phyloP scores from a whole-genome alignment of 495 filamentous ascomycete genomes.

The Aspergillus conjunctus region DNA sequence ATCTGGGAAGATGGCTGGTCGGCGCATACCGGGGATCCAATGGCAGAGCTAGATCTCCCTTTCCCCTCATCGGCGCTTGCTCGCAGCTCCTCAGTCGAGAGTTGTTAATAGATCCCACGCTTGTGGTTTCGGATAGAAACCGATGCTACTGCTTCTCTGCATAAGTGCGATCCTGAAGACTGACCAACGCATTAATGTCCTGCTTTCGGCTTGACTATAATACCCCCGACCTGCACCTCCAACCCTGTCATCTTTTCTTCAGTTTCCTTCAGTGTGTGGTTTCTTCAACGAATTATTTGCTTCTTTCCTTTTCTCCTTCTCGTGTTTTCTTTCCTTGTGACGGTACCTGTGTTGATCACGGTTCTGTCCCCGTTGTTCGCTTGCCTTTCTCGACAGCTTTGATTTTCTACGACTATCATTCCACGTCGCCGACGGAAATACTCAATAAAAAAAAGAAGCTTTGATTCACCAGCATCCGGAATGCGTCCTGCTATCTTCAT shows the following conservation, averaged over 20 bases:
- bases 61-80: constrained; percentile 25
- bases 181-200: not conserved
- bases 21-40: constrained; percentile 28
- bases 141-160: constrained; percentile 17
- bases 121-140: constrained; percentile 22
- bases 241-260: constrained; percentile 12
- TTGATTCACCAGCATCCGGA: constrained; percentile 19
- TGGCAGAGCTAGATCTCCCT: constrained; percentile 11
- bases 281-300: not conserved
- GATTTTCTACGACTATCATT: not conserved
- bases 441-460: not conserved
- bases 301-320: constrained; percentile 8
- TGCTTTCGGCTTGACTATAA: constrained; percentile 15
- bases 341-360: constrained; percentile 11
- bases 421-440: not conserved
- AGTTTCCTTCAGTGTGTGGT: constrained; percentile 12
- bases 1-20: constrained; percentile 18
- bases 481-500: constrained; percentile 38
- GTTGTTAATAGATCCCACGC: constrained; percentile 32
- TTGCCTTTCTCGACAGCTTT: not conserved
- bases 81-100: constrained; percentile 22
- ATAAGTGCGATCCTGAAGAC: constrained; percentile 17
- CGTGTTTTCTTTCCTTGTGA: constrained; percentile 4
- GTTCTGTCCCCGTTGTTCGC: not conserved
- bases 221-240: constrained; percentile 12